Conservation (phyloP, 495 filamentous ascomycete genomes). For the Penicillium herquei region DNA sequence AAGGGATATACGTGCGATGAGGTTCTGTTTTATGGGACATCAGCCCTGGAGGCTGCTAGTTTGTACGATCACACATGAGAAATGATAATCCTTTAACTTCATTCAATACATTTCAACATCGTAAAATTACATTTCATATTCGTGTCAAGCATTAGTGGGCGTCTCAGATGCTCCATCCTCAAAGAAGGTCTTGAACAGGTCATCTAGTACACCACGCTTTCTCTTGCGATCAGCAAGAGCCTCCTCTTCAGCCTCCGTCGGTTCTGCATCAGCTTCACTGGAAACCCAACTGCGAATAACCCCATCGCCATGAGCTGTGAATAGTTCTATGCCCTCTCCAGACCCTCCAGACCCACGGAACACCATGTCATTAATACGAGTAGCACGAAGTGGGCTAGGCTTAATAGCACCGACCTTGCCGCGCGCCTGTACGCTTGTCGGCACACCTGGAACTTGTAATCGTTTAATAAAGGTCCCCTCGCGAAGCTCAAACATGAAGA, state of each 20-base stretch:
- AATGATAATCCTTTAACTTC: constrained; percentile 1
- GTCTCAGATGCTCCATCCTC: constrained; percentile 3
- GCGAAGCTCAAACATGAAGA: constrained; percentile 72
- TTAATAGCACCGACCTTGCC: constrained; percentile 31
- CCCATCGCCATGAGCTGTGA: constrained; percentile 54
- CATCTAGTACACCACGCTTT: constrained; percentile 49
- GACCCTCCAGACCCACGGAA: constrained; percentile 61
- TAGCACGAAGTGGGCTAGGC: constrained; percentile 42
- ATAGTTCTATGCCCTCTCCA: constrained; percentile 47
- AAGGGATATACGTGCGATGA: neutral
- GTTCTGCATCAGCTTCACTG: constrained; percentile 52
- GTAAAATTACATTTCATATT: neutral
- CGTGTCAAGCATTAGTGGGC: neutral
- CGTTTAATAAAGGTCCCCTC: constrained; percentile 71
- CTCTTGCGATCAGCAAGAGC: constrained; percentile 44
- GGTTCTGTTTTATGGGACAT: neutral
- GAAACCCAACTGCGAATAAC: constrained; percentile 55
- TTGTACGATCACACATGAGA: neutral
- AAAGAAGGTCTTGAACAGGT: constrained; percentile 44
- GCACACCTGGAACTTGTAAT: constrained; percentile 59
- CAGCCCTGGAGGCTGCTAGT: neutral
- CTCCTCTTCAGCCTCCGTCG: constrained; percentile 43
- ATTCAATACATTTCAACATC: neutral
- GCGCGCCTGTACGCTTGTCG: no score
- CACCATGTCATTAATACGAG: constrained; percentile 64